phyloP scores from a whole-genome alignment of 192 early-diverging fungal genomes.

The Coemansia sp. region DNA sequence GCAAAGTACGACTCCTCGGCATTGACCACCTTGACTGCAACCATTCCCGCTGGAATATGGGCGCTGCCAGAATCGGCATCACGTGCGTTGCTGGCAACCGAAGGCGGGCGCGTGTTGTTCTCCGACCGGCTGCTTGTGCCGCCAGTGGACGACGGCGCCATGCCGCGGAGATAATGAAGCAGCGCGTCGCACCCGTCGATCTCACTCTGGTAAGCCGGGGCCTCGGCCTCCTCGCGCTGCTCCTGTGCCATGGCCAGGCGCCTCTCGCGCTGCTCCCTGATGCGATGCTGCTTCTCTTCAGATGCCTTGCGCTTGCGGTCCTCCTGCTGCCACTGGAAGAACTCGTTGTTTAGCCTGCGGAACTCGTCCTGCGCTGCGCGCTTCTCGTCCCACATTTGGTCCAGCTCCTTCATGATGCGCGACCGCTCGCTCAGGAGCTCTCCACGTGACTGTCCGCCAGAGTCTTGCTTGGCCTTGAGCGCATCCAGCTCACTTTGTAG shows the following conservation, averaged over 20 bases:
- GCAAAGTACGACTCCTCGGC: constrained; percentile 78
- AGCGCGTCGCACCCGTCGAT: constrained; percentile 83
- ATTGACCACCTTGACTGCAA: constrained; percentile 75
- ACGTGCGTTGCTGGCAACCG: constrained; percentile 56
- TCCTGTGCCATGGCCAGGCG: constrained; percentile 69
- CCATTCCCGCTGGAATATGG: constrained; percentile 75
- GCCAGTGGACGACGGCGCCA: constrained; percentile 22
- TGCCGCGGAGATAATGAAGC: constrained; percentile 69
- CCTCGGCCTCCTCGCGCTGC: constrained; percentile 83
- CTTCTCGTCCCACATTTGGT: constrained; percentile 68
- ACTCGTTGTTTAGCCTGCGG: constrained; percentile 75
- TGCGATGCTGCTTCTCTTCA: constrained; percentile 68
- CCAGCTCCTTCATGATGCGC: constrained; percentile 69
- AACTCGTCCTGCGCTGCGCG: constrained; percentile 70
- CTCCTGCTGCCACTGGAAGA: constrained; percentile 70
- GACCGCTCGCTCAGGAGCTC: constrained; percentile 74
- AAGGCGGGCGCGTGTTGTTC: constrained; percentile 32
- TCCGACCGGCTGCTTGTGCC: constrained; percentile 29
- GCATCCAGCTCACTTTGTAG: constrained; percentile 73
- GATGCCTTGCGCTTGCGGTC: constrained; percentile 63
- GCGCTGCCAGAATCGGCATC: constrained; percentile 57
- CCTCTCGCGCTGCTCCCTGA: constrained; percentile 68
- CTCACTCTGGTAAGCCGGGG: constrained; percentile 86
- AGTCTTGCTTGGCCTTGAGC: constrained; percentile 64
- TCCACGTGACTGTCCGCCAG: constrained; percentile 65